phyloP scores from a whole-genome alignment of 306 rosid genomes.

The Senna siamea region DNA sequence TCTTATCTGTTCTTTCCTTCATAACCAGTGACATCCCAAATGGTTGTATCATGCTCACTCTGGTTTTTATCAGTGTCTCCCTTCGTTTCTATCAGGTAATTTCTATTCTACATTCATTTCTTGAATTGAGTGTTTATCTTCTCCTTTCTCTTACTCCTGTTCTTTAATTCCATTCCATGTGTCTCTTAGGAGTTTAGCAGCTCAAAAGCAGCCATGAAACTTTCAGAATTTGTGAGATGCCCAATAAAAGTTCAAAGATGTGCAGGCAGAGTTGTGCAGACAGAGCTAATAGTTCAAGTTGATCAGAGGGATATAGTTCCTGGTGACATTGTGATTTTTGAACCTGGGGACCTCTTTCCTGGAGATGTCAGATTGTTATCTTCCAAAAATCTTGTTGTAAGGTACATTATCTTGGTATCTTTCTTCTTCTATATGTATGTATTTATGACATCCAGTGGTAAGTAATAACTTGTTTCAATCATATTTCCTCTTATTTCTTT shows the following conservation, averaged over 20 bases:
- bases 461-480: conserved; percentile 26
- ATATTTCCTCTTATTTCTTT: conserved; percentile 28
- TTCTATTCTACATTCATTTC: background rate
- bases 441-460: too few relatives aligned
- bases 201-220: conserved; percentile 87
- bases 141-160: too few relatives aligned
- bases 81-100: conserved; percentile 81
- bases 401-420: conserved; percentile 47
- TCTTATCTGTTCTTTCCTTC: conserved; percentile 72
- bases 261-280: conserved; percentile 81
- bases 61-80: conserved; percentile 76
- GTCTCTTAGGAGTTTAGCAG: conserved; percentile 71
- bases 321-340: conserved; percentile 85
- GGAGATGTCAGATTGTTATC: conserved; percentile 80
- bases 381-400: conserved; percentile 82
- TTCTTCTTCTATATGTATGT: conserved; percentile 25
- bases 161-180: too few relatives aligned
- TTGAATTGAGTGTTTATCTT: background rate
- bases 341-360: conserved; percentile 90
- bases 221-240: conserved; percentile 67
- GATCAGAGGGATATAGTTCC: conserved; percentile 88
- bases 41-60: conserved; percentile 73
- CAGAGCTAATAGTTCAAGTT: conserved; percentile 73
- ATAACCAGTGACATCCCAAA: conserved; percentile 59
- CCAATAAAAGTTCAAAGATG: conserved; percentile 89